Conservation (phyloP, 805 yeast species). For the Lachancea thermotolerans region DNA sequence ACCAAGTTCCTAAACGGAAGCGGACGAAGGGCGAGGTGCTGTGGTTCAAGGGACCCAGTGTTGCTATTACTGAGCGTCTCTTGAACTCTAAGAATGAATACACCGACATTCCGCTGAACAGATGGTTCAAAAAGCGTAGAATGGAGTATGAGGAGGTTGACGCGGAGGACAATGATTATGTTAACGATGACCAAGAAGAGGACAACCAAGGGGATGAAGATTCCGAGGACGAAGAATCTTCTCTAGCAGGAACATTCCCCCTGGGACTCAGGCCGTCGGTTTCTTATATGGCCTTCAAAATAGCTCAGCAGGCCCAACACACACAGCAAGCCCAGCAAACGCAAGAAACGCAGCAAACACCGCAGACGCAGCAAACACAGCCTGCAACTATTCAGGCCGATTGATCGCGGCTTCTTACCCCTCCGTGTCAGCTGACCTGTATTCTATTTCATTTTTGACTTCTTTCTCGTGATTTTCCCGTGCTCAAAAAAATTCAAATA, state of each 20-base stretch:
- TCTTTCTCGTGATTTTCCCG: background rate
- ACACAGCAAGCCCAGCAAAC: background rate
- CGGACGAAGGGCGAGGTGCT: constrained; percentile 38
- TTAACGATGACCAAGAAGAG: constrained; percentile 15
- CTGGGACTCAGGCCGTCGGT: constrained; percentile 55
- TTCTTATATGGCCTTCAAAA: constrained; percentile 59
- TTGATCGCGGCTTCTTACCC: no score
- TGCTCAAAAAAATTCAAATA: background rate
- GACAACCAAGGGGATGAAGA: constrained; percentile 18
- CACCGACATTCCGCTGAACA: constrained; percentile 18
- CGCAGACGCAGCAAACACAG: no score
- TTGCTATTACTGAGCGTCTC: constrained; percentile 38
- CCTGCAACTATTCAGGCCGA: no score
- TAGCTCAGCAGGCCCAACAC: constrained; percentile 8
- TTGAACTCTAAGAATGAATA: constrained; percentile 20
- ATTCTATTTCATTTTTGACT: background rate
- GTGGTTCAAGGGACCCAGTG: constrained; percentile 68
- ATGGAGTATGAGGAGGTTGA: constrained; percentile 22
- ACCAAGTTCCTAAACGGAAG: constrained; percentile 16
- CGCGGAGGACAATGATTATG: constrained; percentile 13
- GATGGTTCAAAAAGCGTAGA: constrained; percentile 25
- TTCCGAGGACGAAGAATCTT: constrained; percentile 19
- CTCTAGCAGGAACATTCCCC: constrained; percentile 20
- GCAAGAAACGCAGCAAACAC: no score
- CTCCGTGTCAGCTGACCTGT: background rate